A percentile compares a stretch with the other conserved stretches of the same genome.
phyloP scores from a whole-genome alignment of 2,329 filamentous ascomycete genomes.

The Metarhizium humberi region DNA sequence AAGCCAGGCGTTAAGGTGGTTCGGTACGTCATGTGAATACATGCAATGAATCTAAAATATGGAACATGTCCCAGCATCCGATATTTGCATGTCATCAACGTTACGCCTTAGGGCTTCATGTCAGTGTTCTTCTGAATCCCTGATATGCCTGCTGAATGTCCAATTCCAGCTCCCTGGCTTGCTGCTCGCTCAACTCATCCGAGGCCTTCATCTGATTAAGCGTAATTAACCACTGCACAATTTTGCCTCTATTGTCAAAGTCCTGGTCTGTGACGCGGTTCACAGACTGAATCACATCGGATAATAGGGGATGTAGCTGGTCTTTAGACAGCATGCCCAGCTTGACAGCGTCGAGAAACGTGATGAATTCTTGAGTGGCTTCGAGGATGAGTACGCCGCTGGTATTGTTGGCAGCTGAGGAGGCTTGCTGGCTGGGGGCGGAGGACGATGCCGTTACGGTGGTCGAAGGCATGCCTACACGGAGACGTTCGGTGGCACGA shows the following conservation, averaged over 20 bases:
- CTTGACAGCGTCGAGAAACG: conserved; percentile 88
- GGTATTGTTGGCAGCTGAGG: conserved; percentile 35
- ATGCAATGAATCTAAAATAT: background rate
- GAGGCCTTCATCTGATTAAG: conserved; percentile 97
- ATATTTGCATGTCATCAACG: background rate
- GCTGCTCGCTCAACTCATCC: conserved; percentile 79
- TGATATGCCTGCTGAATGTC: conserved; percentile 93
- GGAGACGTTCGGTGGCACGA: conserved; percentile 82
- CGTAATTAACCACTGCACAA: conserved; percentile 95
- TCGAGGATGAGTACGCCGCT: conserved; percentile 67
- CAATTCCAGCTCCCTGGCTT: conserved; percentile 80
- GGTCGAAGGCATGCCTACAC: conserved; percentile 87
- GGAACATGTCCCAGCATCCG: background rate
- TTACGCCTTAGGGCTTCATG: conserved; percentile 23
- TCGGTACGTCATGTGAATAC: background rate
- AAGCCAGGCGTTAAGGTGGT: background rate
- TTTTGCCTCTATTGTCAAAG: conserved; percentile 92
- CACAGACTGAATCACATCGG: conserved; percentile 92
- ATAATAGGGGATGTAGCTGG: conserved; percentile 87
- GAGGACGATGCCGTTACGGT: conserved; percentile 49
- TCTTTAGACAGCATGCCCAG: conserved; percentile 91
- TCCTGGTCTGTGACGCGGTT: conserved; percentile 95
- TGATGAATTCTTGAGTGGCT: conserved; percentile 97
- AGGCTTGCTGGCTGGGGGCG: conserved; percentile 31
- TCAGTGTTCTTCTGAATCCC: conserved; percentile 78